Evolutionary conservation across 2,329 filamentous ascomycete species (phyloP), one percentile per base, ranked within the genome.

Genomic region (Diaporthe vaccinii): DNA sequence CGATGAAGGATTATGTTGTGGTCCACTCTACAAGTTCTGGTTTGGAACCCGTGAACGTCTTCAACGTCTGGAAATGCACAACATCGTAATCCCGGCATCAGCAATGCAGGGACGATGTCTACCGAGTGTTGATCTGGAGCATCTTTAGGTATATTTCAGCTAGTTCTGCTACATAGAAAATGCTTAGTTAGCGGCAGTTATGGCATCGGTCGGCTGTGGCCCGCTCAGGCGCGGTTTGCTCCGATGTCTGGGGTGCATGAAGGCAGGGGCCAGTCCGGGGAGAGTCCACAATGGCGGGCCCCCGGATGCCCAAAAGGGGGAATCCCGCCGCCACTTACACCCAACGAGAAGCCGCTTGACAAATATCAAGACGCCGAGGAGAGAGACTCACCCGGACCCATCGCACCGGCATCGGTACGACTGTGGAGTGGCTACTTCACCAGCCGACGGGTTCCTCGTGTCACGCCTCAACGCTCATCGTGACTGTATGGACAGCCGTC

Each of bases 251-350:
- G 65, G 65, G 65, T 68, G 65, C 65, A 68, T 68, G 22, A 68
- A 53, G 22, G 28, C 65, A 68, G 34, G 65, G 65, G 53, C 65
- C 46, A 68, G 31, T 39, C 65, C 22, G 65, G 65, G 65, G 46
- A 53, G 22, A 39, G 25, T 31, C 62, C 44, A 41, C 46, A 8
- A 25, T 25, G 46, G 46, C 46, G 65, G 65, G 46, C 9, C 62
- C 14, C 10, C 65, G 65, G 65, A 51, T 68, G n/a, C 41, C 65
- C 65, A 31, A 49, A 68, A 68, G 34, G 22, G 65, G 65, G 14
- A 28, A 68, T 39, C 65, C 65, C 46, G 46, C 31, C 65, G 65
- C 65, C 46, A 68, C 65, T 68, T 53, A 68, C 65, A 68, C 65
- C 65, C 65, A 68, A 53, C 46, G 25, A 65, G 59, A 65, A 14